phyloP scores from a whole-genome alignment of 2,329 filamentous ascomycete species.

The Trichoderma cornu-damae region DNA sequence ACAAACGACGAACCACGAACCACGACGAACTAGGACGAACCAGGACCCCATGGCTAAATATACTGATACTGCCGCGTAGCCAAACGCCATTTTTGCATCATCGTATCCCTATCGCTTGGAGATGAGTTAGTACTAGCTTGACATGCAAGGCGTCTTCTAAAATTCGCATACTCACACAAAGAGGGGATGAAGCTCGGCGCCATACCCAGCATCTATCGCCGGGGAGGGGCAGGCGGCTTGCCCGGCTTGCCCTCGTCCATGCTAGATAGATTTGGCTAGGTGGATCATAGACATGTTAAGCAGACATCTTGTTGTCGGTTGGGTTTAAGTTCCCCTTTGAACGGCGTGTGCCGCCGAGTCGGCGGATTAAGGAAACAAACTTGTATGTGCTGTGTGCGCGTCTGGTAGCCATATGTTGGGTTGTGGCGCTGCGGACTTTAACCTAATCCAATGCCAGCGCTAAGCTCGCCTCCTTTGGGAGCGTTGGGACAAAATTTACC shows the following conservation, averaged over 20 bases:
- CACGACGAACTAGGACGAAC: too few relatives aligned
- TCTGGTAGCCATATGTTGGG: not conserved
- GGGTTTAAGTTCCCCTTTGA: not conserved
- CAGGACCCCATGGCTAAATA: slow-evolving; percentile 2
- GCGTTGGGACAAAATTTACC: not conserved
- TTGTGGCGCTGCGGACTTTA: not conserved
- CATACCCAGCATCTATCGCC: not conserved
- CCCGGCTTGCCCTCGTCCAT: slow-evolving; percentile 14
- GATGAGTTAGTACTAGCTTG: not conserved
- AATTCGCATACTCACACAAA: not conserved
- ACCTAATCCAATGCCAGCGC: not conserved
- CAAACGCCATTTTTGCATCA: slow-evolving; percentile 11
- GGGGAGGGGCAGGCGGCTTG: slow-evolving; percentile 12
- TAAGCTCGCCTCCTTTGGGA: not conserved
- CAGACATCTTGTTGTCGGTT: slow-evolving; percentile 5
- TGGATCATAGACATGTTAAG: slow-evolving; percentile 14
- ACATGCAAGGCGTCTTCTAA: slow-evolving; percentile 7
- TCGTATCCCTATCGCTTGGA: slow-evolving; percentile 5
- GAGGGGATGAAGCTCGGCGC: not conserved
- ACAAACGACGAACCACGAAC: too few relatives aligned
- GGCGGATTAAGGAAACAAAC: not conserved
- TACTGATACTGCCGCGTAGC: slow-evolving; percentile 3
- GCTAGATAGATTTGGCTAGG: not conserved
- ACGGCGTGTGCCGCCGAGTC: not conserved
- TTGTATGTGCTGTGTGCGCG: too few relatives aligned